These are phyloP conservation scores for Fusarium gaditjirri DNA, from an alignment of 2,329 filamentous ascomycete species.

Conservation along the genomic window DNA sequence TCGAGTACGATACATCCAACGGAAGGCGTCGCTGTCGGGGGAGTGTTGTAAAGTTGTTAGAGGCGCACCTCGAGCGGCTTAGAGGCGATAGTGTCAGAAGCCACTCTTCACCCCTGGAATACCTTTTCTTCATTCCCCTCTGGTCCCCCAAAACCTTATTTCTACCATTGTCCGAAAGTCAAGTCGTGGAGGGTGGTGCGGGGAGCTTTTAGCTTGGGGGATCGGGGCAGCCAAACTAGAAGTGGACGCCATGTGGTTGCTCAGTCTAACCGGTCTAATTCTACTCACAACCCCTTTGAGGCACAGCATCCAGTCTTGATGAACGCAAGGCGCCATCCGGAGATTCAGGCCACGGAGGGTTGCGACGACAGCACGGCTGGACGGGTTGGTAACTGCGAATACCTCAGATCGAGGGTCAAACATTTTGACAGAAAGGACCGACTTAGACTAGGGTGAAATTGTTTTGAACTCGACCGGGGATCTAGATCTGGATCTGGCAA, in stretches of 20 bases:
- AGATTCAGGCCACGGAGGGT: background rate
- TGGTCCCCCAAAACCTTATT: slow-evolving; percentile 37
- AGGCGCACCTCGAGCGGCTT: slow-evolving; percentile 6
- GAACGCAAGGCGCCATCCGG: background rate
- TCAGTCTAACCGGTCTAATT: background rate
- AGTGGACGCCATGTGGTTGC: slow-evolving; percentile 17
- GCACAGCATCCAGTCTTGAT: slow-evolving; percentile 3
- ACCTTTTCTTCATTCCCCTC: slow-evolving; percentile 30
- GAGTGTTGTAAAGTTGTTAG: slow-evolving; percentile 25
- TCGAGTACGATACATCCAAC: slow-evolving; percentile 31
- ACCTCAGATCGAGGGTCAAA: background rate
- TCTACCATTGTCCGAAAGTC: slow-evolving; percentile 20
- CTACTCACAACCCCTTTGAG: slow-evolving; percentile 1
- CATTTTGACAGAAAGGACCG: background rate
- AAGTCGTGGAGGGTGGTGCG: slow-evolving; percentile 33
- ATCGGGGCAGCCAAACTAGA: slow-evolving; percentile 18
- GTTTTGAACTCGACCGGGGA: background rate
- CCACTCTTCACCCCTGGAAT: slow-evolving; percentile 27
- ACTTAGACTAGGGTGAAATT: background rate
- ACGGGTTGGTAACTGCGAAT: background rate
- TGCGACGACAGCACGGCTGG: background rate
- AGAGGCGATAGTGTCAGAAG: slow-evolving; percentile 15
- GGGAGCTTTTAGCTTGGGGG: slow-evolving; percentile 23
- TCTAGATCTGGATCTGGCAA: background rate
- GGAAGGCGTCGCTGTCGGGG: slow-evolving; percentile 32